phyloP scores from a whole-genome alignment of 2,329 filamentous ascomycete genomes.

The Coleophoma crateriformis region DNA sequence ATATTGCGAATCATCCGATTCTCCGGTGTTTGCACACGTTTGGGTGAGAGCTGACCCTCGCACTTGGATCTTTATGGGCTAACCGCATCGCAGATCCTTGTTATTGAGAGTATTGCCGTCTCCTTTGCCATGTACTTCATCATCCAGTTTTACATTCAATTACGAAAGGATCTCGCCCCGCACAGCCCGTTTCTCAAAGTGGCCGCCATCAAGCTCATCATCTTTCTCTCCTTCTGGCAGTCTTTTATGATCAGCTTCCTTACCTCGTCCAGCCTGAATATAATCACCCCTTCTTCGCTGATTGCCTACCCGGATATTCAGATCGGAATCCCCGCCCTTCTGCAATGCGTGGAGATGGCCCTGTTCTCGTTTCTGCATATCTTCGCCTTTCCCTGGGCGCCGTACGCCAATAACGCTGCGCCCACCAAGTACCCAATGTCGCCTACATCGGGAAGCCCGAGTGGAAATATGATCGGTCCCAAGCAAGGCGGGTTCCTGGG shows the following conservation, averaged over 20 bases:
- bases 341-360: slow-evolving; percentile 82
- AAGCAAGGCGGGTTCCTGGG: slow-evolving; percentile 64
- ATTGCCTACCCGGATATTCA: slow-evolving; percentile 72
- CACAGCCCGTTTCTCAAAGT: slow-evolving; percentile 76
- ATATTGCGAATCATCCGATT: slow-evolving; percentile 77
- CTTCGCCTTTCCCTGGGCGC: slow-evolving; percentile 74
- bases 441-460: slow-evolving; percentile 33
- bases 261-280: slow-evolving; percentile 42
- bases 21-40: slow-evolving; percentile 74
- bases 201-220: slow-evolving; percentile 81
- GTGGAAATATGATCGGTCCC: slow-evolving; percentile 35
- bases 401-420: slow-evolving; percentile 49
- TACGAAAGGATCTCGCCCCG: slow-evolving; percentile 60
- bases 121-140: slow-evolving; percentile 84
- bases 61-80: slow-evolving; percentile 2
- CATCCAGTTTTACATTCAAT: slow-evolving; percentile 80
- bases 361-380: slow-evolving; percentile 73
- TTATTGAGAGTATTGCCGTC: slow-evolving; percentile 66
- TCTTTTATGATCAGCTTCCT: slow-evolving; percentile 56
- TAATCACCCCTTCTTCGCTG: slow-evolving; percentile 55
- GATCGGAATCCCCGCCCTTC: slow-evolving; percentile 70
- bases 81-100: slow-evolving; percentile 43
- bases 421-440: slow-evolving; percentile 38
- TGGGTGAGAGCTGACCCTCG: slow-evolving; percentile 52
- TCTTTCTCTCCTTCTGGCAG: slow-evolving; percentile 92